Base-by-base conservation (phyloP, 345 rosid genomes). In the Euphorbia peplus region DNA sequence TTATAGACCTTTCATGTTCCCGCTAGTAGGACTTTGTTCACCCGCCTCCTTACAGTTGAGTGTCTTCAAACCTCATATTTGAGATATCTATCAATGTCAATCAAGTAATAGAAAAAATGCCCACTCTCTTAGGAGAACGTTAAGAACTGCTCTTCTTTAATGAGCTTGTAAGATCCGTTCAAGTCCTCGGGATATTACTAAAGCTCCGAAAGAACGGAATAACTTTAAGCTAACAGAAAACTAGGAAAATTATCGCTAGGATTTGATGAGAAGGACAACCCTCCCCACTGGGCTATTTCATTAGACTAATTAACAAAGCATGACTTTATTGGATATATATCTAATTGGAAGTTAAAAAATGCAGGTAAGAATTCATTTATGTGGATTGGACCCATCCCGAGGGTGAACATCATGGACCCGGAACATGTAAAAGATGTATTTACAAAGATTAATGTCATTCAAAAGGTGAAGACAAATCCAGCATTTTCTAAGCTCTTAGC, bases 381-480 rank as follows among this genome's bases (percentile, higher is more conserved):
- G 25, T 61, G 65, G 65, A 6, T 41, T 39, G 65, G 65, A 39
- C 65, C 65, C 42, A 21, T 10, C 19, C 65, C 65, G 0, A 61
- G 65, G 3, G 30, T 61, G 29, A 39, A 39, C 12, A 61, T 61
- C 29, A 61, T 37, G 50, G 19, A 61, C 29, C 65, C 65, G n/a
- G 50, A 37, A 4, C 65, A 39, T 35, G 22, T 61, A 61, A 61
- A 61, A 39, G 65, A 61, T 19, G 65, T 61, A 3, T 41, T 61
- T 21, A 11, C 25, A 14, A 61, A 61, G 48, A 41, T 37, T 11
- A 2, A 41, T 41, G 80, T 73, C 56, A 83, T 75, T 65, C 73
- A 67, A 50, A 85, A 73, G 57, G 22, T 72, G 22, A 10, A 39
- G 61, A 11, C 65, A 0, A 80, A 75, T 68, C 80, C 89, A n/a